Conservation (phyloP, 2,329 filamentous ascomycete genomes). For the Simplicillium sp. region DNA sequence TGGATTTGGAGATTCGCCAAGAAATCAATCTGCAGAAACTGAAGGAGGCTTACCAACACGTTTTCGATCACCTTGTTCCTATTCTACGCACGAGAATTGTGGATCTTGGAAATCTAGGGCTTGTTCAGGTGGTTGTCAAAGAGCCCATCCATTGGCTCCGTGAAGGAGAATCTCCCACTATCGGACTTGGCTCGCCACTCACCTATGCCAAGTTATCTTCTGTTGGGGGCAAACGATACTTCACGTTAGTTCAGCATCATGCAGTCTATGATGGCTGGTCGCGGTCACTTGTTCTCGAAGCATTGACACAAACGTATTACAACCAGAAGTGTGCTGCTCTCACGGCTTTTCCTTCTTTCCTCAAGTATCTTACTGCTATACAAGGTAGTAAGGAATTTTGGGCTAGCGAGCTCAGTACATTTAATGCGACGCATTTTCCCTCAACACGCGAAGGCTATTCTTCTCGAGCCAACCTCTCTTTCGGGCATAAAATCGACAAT, state of each 20-base stretch:
- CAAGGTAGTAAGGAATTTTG: constrained; percentile 24
- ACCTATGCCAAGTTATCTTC: constrained; percentile 3
- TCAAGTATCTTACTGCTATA: constrained; percentile 28
- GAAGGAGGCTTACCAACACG: constrained; percentile 6
- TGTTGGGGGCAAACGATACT: neutral
- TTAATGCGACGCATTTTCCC: neutral
- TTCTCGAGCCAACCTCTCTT: neutral
- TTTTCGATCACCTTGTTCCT: constrained; percentile 4
- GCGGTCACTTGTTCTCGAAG: constrained; percentile 29
- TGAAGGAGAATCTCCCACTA: neutral
- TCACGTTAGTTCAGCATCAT: constrained; percentile 19
- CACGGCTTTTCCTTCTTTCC: constrained; percentile 24
- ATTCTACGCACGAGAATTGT: neutral
- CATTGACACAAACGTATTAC: constrained; percentile 7
- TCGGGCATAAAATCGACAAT: constrained; percentile 1
- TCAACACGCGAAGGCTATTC: neutral
- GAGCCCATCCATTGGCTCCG: neutral
- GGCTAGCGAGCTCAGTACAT: constrained; percentile 24
- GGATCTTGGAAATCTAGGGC: neutral
- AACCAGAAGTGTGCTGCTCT: constrained; percentile 7
- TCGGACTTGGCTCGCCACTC: constrained; percentile 8
- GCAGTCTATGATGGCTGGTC: constrained; percentile 43
- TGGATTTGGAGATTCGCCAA: constrained; percentile 6
- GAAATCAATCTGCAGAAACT: constrained; percentile 5
- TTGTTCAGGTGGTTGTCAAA: neutral